These are phyloP conservation scores for Apiospora saccharicola DNA, from an alignment of 2,329 filamentous ascomycete species.

Conservation along the genomic window DNA sequence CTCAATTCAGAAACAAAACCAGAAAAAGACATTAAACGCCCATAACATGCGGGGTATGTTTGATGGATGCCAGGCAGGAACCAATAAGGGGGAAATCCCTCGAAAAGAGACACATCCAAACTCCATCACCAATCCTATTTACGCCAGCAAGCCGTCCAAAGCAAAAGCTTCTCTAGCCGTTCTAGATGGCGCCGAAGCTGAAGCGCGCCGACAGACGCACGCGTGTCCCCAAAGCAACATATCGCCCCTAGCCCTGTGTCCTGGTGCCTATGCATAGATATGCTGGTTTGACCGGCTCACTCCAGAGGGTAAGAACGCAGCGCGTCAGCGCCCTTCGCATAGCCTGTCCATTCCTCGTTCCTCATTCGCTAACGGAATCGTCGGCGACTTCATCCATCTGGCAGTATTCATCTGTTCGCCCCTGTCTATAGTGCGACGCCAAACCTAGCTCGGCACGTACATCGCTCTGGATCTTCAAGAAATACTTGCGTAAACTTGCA, in stretches of 20 bases:
- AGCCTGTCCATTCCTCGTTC: background rate
- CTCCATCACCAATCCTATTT: slow-evolving; percentile 27
- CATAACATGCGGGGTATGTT: slow-evolving; percentile 36
- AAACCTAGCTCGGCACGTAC: slow-evolving; percentile 64
- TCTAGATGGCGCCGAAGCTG: background rate
- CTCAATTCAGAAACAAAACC: slow-evolving; percentile 6
- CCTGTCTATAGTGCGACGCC: slow-evolving; percentile 27
- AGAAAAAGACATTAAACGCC: slow-evolving; percentile 29
- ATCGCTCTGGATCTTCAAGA: slow-evolving; percentile 85
- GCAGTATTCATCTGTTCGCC: slow-evolving; percentile 33
- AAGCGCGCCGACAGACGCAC: background rate
- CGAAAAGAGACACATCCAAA: slow-evolving; percentile 25
- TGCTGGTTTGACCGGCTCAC: background rate
- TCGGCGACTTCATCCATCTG: slow-evolving; percentile 38
- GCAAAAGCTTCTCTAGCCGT: slow-evolving; percentile 24
- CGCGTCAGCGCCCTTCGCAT: background rate
- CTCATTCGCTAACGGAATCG: slow-evolving; percentile 38
- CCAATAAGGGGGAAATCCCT: background rate
- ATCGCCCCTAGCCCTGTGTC: background rate
- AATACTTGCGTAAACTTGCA: slow-evolving; percentile 80
- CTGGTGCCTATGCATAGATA: background rate
- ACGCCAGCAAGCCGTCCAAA: slow-evolving; percentile 24
- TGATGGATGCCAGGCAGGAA: slow-evolving; percentile 23
- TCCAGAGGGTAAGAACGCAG: background rate
- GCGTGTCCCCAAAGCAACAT: background rate